Evolutionary conservation across 768 basidiomycete genomes (phyloP), one percentile per base, ranked within the genome.

Genomic region (Austroboletus festivus): DNA sequence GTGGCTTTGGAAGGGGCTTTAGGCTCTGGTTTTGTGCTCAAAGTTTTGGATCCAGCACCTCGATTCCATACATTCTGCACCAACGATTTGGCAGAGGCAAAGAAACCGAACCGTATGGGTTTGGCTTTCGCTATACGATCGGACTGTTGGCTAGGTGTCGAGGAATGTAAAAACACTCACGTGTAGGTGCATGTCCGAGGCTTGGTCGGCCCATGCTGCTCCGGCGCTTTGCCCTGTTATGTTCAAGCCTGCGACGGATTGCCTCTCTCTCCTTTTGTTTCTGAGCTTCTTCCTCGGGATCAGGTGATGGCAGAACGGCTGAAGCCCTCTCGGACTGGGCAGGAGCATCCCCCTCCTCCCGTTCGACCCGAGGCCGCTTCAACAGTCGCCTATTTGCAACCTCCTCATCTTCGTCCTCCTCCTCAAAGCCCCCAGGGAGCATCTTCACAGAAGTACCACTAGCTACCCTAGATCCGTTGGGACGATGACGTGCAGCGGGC

Each of bases 31-130:
- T 68, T 73, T 33, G 64, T 64, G 5, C 68, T 57, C 10, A 53
- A 23, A 10, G 60, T 43, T 42, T 61, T 71, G 16, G 62, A 59
- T 7, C 63, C 63, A 15, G 63, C 68, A 21, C 76, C 79, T 54
- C 84, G 73, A 56, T 80, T 82, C 86, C 86, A 89, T 1, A 90
- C 85, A 53, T 77, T 86, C 56, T 76, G 73, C 4, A 89, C 86
- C 3, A 89, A 69, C 1, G 79, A 78, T 62, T 87, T 89, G 8
- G 88, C 82, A 19, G 74, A 71, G 8, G 82, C 75, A 6, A 90
- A 64, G 70, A 90, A 87, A 1, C 85, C 88, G 49, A 87, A 81
- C 31, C 80, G 78, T 4, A 80, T 72, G 1, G 80, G 57, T 48
- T 67, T 68, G 18, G 56, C 44, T 60, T 72, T 73, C 43, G 59